Percentiles rank a stretch among this genome's conserved stretches.
Evolutionary conservation across 2,329 filamentous ascomycete genomes (phyloP).

Genomic region (Sclerotinia nivalis): DNA sequence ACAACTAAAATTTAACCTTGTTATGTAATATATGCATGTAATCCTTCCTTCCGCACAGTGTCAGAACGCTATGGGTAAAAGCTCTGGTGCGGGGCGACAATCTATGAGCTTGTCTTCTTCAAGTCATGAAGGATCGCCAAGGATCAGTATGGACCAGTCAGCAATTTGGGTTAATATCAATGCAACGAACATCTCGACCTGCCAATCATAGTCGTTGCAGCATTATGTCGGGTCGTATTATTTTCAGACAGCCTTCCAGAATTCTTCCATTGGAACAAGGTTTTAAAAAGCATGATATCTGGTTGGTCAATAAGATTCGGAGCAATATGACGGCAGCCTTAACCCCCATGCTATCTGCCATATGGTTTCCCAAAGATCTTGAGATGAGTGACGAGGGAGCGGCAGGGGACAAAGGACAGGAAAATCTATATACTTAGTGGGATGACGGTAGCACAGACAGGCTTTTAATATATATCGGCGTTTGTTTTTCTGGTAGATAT

Average conservation of each 20-base stretch:
- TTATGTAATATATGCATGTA: not conserved
- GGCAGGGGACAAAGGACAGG: not conserved
- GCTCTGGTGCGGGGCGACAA: not conserved
- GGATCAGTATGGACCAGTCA: not conserved
- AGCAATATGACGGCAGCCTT: not conserved
- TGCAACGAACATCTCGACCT: not conserved
- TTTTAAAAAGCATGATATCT: too few species aligned
- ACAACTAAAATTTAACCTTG: not conserved
- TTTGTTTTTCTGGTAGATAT: not conserved
- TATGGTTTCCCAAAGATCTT: not conserved
- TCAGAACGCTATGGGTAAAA: not conserved
- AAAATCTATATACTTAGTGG: not conserved
- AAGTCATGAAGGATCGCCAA: not conserved
- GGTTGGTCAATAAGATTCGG: not conserved
- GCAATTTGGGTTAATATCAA: not conserved
- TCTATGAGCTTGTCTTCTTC: not conserved
- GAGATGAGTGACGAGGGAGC: not conserved
- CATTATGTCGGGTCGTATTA: not conserved
- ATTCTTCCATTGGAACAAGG: not conserved
- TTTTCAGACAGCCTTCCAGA: not conserved
- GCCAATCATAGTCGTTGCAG: not conserved
- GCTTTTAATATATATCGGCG: not conserved
- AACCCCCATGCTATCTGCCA: not conserved
- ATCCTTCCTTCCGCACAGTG: not conserved
- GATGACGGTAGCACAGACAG: not conserved